A percentile compares a stretch with the other conserved stretches of the same genome.
Conservation (phyloP, 169 alveolate species). For the Besnoitia besnoiti region DNA sequence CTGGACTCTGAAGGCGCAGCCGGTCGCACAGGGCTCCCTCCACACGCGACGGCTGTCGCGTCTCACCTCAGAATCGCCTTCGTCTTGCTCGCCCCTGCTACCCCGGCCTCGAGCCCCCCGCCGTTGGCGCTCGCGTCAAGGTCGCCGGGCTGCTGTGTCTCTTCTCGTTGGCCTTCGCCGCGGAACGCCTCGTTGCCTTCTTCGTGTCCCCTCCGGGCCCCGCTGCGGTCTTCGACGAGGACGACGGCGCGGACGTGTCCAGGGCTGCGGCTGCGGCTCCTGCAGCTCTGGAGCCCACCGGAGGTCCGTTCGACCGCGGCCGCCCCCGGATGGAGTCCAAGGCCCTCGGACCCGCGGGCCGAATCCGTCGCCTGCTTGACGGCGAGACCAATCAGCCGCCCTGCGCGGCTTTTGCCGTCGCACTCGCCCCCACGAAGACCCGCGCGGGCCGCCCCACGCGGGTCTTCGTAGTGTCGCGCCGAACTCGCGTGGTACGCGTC, state of each 20-base stretch:
- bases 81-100: not conserved
- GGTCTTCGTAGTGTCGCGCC: not conserved
- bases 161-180: not conserved
- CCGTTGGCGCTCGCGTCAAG: not conserved
- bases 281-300: not conserved
- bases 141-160: not conserved
- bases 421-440: too few species aligned
- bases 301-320: not conserved
- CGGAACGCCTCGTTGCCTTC: not conserved
- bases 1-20: too few species aligned
- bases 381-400: not conserved
- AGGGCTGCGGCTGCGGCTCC: not conserved
- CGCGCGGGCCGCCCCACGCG: not conserved
- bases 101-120: not conserved
- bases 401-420: not conserved
- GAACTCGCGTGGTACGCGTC: not conserved
- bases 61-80: slow-evolving; percentile 5
- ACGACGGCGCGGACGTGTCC: not conserved
- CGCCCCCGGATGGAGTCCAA: too few species aligned
- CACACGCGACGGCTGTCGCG: too few species aligned
- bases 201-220: too few species aligned
- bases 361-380: not conserved
- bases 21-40: too few species aligned
- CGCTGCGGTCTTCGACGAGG: not conserved
- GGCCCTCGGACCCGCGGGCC: not conserved